Conservation (phyloP, 768 basidiomycete genomes). For the Trametes meyenii region DNA sequence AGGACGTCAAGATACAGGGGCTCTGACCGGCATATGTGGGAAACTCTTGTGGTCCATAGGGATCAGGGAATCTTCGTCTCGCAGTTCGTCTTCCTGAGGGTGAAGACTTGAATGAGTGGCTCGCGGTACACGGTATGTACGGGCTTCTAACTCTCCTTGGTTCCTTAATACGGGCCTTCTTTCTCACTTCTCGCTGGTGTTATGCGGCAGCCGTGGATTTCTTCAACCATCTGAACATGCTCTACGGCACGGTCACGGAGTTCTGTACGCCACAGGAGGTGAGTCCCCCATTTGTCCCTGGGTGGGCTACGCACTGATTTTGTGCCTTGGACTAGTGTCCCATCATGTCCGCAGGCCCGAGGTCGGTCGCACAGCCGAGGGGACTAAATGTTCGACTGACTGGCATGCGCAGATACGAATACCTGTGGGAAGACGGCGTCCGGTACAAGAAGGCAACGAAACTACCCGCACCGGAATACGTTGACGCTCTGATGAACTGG, state of each 20-base stretch:
- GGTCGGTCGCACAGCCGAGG: slow-evolving; percentile 50
- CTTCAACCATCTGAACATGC: slow-evolving; percentile 99
- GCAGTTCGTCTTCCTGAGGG: slow-evolving; percentile 96
- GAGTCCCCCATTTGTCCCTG: slow-evolving; percentile 29
- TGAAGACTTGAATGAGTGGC: slow-evolving; percentile 97
- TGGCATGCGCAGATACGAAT: slow-evolving; percentile 70
- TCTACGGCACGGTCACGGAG: slow-evolving; percentile 97
- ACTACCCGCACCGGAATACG: slow-evolving; percentile 93
- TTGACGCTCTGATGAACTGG: slow-evolving; percentile 99
- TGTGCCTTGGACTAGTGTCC: slow-evolving; percentile 63
- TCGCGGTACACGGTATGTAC: slow-evolving; percentile 91
- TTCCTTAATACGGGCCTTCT: too few species aligned
- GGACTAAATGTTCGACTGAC: slow-evolving; percentile 3
- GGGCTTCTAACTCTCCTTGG: not conserved
- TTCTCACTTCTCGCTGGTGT: not conserved
- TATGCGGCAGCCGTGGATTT: slow-evolving; percentile 85
- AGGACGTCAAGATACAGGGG: not conserved
- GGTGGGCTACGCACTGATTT: not conserved
- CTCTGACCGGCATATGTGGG: not conserved
- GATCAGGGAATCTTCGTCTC: slow-evolving; percentile 90
- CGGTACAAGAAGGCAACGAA: slow-evolving; percentile 91
- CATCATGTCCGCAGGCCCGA: slow-evolving; percentile 95
- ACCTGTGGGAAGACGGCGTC: slow-evolving; percentile 91
- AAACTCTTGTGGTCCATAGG: slow-evolving; percentile 48
- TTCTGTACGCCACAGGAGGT: slow-evolving; percentile 96